Evolutionary conservation across 305 asterid species (phyloP).

Genomic region (Rubia occidens): DNA sequence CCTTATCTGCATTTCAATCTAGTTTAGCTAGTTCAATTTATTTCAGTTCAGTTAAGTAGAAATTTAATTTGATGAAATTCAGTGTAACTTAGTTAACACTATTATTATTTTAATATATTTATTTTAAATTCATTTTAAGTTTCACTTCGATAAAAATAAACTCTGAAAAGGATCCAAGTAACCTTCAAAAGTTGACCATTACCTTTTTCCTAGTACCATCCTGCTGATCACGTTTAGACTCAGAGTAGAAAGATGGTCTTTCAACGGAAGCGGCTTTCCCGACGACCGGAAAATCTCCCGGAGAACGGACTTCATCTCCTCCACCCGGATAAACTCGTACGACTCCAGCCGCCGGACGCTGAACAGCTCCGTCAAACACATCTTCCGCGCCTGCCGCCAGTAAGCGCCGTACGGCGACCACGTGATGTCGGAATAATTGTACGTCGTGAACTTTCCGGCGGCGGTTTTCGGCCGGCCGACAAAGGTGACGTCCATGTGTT

Average conservation of each 20-base stretch:
- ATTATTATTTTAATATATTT: too few relatives aligned
- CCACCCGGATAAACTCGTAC: constrained; percentile 58
- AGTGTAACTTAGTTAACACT: too few relatives aligned
- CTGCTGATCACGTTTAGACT: constrained; percentile 27
- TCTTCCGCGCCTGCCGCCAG: constrained; percentile 78
- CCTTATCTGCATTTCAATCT: too few relatives aligned
- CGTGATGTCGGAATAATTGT: constrained; percentile 75
- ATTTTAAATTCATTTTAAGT: too few relatives aligned
- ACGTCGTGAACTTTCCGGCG: constrained; percentile 75
- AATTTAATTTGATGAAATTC: too few relatives aligned
- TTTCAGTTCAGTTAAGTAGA: too few relatives aligned
- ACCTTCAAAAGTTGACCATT: too few relatives aligned
- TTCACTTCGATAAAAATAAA: too few relatives aligned
- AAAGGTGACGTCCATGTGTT: constrained; percentile 63
- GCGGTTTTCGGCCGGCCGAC: constrained; percentile 64
- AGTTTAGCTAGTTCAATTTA: too few relatives aligned
- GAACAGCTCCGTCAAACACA: constrained; percentile 67
- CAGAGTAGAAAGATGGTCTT: constrained; percentile 21
- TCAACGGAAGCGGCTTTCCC: constrained; percentile 23
- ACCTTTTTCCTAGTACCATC: constrained; percentile 29
- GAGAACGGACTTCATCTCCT: constrained; percentile 42
- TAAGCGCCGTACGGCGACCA: constrained; percentile 91
- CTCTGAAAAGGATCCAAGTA: too few relatives aligned
- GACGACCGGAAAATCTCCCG: constrained; percentile 22
- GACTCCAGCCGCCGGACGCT: constrained; percentile 54